Evolutionary conservation across 768 basidiomycete genomes (phyloP).

Genomic region (Crucibulum laeve): DNA sequence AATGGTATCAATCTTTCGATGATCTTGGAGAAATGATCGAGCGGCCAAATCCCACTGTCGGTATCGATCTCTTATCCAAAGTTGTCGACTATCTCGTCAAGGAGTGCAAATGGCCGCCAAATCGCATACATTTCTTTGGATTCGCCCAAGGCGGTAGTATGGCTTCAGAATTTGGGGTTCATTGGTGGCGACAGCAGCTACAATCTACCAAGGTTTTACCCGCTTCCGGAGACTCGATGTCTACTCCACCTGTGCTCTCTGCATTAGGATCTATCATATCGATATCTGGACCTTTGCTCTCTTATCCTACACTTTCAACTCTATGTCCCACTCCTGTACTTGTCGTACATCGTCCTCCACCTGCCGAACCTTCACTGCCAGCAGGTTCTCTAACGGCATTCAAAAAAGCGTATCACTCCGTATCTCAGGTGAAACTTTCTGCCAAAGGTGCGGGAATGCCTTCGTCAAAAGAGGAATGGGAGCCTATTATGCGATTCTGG

Average conservation of each 20-base stretch:
- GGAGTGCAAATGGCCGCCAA: conserved; percentile 61
- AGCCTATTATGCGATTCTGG: conserved; percentile 86
- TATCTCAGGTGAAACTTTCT: conserved; percentile 44
- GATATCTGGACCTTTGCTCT: conserved; percentile 71
- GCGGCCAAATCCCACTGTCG: conserved; percentile 69
- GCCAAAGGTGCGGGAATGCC: conserved; percentile 65
- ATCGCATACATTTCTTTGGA: conserved; percentile 81
- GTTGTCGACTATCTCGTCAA: conserved; percentile 53
- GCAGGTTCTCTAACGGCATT: conserved; percentile 45
- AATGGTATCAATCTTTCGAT: conserved; percentile 87
- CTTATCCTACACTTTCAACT: conserved; percentile 60
- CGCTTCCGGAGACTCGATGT: neutral
- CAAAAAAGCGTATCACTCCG: conserved; percentile 52
- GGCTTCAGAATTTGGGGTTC: conserved; percentile 61
- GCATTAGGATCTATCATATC: conserved; percentile 63
- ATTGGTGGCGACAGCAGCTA: conserved; percentile 44
- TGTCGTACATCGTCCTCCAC: conserved; percentile 48
- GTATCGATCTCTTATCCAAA: conserved; percentile 50
- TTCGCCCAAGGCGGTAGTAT: conserved; percentile 86
- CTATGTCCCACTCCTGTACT: conserved; percentile 60
- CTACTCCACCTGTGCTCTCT: conserved; percentile 11
- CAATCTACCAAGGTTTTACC: conserved; percentile 11
- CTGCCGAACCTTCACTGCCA: conserved; percentile 40
- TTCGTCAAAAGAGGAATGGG: conserved; percentile 71
- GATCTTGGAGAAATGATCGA: conserved; percentile 67